Evolutionary conservation across 2,329 filamentous ascomycete species (phyloP), one percentile per base, ranked within the genome.

Genomic region (Xylaria sp.): DNA sequence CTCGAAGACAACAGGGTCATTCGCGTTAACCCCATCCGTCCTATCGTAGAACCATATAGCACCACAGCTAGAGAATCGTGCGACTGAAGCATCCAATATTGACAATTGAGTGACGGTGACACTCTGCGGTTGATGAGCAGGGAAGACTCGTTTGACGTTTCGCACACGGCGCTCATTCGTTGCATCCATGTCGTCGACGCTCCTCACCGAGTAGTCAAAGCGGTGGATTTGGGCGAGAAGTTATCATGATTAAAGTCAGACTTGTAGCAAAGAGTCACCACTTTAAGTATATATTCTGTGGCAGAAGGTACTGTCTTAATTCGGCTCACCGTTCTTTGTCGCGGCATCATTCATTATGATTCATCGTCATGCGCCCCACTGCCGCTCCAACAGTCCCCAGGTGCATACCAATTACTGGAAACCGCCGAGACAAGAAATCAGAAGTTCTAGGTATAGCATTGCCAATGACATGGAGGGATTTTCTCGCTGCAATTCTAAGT

Each of bases 11-110:
- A 18, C 18, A 8, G 71, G 64, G 37, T 75, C 63, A n/a, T 59
- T 72, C 9, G 69, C 70, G 18, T 73, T 57, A 13, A 66, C 46
- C 0, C 62, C 66, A 2, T 66, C 50, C 23, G 69, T 71, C 20
- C 76, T 76, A 52, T 77, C 73, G 41, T 83, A 85, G 8, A 84
- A 79, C 83, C 84, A 86, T 20, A 84, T 79, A 3, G 82, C 83
- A 23, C 78, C 80, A 8, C 81, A 81, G 4, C 79, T 70, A 1
- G 78, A 63, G 68, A 84, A 86, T 3, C 81, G 76, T 2, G 81
- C 80, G 10, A 81, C 80, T 0, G 81, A 81, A 1, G 81, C 81
- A 74, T 86, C 84, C 15, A 82, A 73, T 31, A 84, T 82, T 3
- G 82, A 84, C 0, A 84, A 73, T 51, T 66, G 74, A 15, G 73